A percentile compares a stretch with the other conserved stretches of the same genome.
Evolutionary conservation across 2,329 filamentous ascomycete genomes (phyloP).

Genomic region (Paecilomyces variotii): DNA sequence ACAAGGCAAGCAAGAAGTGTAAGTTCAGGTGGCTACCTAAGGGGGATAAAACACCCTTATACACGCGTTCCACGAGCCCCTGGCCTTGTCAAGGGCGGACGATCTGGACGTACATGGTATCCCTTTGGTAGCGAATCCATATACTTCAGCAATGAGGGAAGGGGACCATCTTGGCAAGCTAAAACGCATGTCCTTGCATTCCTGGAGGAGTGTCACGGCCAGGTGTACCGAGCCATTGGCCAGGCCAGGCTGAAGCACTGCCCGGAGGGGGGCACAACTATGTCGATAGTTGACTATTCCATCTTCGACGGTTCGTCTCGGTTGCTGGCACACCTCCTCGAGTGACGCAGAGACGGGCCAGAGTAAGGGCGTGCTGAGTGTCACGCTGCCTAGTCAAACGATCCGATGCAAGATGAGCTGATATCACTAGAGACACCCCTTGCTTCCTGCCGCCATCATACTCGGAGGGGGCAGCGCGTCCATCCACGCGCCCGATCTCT

Average conservation of each 20-base stretch:
- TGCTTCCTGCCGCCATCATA: slow-evolving; percentile 19
- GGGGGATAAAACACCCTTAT: slow-evolving; percentile 23
- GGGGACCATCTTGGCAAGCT: slow-evolving; percentile 11
- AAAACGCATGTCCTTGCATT: slow-evolving; percentile 30
- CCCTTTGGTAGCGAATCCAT: slow-evolving; percentile 19
- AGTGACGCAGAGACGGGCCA: slow-evolving; percentile 14
- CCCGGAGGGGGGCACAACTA: slow-evolving; percentile 22
- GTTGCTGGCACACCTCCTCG: slow-evolving; percentile 19
- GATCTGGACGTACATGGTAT: slow-evolving; percentile 11
- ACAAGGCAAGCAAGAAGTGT: slow-evolving; percentile 7
- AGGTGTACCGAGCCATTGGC: slow-evolving; percentile 17
- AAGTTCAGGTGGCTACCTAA: slow-evolving; percentile 6
- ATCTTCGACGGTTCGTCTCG: slow-evolving; percentile 16
- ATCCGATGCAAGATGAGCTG: slow-evolving; percentile 19
- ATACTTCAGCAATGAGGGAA: slow-evolving; percentile 15
- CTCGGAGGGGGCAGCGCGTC: slow-evolving; percentile 13
- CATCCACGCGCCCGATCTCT: slow-evolving; percentile 10
- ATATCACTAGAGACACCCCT: slow-evolving; percentile 20
- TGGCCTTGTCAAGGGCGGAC: slow-evolving; percentile 4
- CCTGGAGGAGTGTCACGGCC: slow-evolving; percentile 20
- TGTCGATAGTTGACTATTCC: slow-evolving; percentile 22
- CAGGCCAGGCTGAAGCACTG: slow-evolving; percentile 11
- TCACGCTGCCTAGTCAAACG: slow-evolving; percentile 1
- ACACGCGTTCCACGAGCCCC: slow-evolving; percentile 11
- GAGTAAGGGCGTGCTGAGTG: background rate